A percentile compares a stretch with the other conserved stretches of the same genome.
Conservation (phyloP, 768 basidiomycete genomes). For the Tylopilus subfusipes region DNA sequence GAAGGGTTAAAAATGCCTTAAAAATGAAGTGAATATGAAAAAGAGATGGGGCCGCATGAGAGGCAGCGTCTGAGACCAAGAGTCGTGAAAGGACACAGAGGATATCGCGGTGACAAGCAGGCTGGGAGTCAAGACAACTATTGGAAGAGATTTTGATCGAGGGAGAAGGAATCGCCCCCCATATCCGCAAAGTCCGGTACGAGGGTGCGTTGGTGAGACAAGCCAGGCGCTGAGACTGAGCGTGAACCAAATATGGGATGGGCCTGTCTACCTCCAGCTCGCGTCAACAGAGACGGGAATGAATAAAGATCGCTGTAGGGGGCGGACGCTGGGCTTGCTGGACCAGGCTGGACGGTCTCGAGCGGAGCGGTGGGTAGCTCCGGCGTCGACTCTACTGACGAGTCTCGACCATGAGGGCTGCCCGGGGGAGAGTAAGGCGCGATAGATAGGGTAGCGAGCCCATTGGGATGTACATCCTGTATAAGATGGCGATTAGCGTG, state of each 20-base stretch:
- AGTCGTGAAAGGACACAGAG: slow-evolving; percentile 17
- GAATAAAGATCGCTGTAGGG: slow-evolving; percentile 32
- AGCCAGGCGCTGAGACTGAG: slow-evolving; percentile 44
- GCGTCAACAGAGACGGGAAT: slow-evolving; percentile 20
- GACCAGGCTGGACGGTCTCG: slow-evolving; percentile 37
- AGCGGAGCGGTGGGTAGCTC: slow-evolving; percentile 40
- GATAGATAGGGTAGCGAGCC: slow-evolving; percentile 56
- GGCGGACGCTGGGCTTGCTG: slow-evolving; percentile 38
- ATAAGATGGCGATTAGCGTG: slow-evolving; percentile 25
- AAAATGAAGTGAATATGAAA: slow-evolving; percentile 23
- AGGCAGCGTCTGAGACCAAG: slow-evolving; percentile 29
- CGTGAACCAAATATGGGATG: slow-evolving; percentile 37
- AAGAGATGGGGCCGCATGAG: slow-evolving; percentile 29
- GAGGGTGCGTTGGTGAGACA: slow-evolving; percentile 25
- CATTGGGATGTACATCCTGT: slow-evolving; percentile 35
- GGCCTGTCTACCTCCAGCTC: slow-evolving; percentile 21
- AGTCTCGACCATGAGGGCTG: slow-evolving; percentile 40
- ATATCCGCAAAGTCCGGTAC: slow-evolving; percentile 42
- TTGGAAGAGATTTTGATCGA: slow-evolving; percentile 47
- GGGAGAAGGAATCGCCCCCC: slow-evolving; percentile 37
- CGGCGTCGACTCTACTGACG: slow-evolving; percentile 56
- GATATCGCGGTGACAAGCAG: slow-evolving; percentile 15
- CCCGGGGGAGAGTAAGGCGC: slow-evolving; percentile 50
- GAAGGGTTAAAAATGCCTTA: slow-evolving; percentile 31
- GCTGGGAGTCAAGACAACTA: slow-evolving; percentile 31